Evolutionary conservation across 2,329 filamentous ascomycete species (phyloP), one percentile per base, ranked within the genome.

Genomic region (Zymoseptoria passerinii): DNA sequence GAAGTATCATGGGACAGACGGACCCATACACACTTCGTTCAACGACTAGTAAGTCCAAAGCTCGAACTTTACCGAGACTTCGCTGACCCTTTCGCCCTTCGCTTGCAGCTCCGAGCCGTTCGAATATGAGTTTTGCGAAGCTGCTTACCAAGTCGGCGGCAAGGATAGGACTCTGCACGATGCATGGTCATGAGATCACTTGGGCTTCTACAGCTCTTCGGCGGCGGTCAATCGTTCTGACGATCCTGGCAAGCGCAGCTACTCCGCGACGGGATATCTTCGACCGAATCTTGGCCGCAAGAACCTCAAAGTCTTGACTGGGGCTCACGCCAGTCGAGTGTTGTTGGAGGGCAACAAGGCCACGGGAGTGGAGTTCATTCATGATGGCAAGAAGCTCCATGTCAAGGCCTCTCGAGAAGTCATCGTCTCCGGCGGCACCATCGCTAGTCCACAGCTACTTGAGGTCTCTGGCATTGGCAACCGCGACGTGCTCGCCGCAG

Each of bases 391-490:
- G 13, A 68, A 71, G 8, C 67, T 72, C 9, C 60, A 66, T 4
- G 67, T 75, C 27, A 67, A 63, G 19, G 73, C 71, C 1, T 63
- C 83, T 83, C n/a, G 53, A 50, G 63, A 65, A 50, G 55, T 63
- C 13, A 63, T 63, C 28, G 18, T 76, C 18, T 79, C 78, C 0
- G 77, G 76, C 0, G 81, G 81, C 0, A 70, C 80, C 2, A 73
- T 82, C 55, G 75, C 77, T 58, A 80, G 77, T 8, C 81, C 81
- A 1, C 71, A 78, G 1, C 76, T 83, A 13, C 74, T 84, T 1
- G 76, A 83, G 60, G 72, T 74, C 10, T 83, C 80, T 0, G 81
- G 81, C 0, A 74, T 84, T n/a, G 81, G 81, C 74, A 73, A 76
- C 52, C 70, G 73, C 1, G 64, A 73, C 1, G 65, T 83, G 5